Evolutionary conservation across 1,284 basidiomycete genomes (phyloP), one percentile per base, ranked within the genome.

Genomic region (Pyrrhoderma lamaoense): DNA sequence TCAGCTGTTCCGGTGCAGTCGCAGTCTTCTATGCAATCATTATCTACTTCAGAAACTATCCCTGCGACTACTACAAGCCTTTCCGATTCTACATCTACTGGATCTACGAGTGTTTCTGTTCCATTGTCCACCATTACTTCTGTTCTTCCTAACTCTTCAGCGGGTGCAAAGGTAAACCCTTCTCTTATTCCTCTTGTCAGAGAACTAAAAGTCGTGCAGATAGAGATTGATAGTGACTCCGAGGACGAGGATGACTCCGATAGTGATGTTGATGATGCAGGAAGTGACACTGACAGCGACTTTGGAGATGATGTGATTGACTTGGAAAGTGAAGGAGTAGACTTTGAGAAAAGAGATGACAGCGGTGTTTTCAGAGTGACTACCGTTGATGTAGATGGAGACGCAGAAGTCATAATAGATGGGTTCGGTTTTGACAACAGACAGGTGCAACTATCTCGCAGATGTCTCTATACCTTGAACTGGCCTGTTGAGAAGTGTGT

Each of bases 401-500:
- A 64, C 4, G 62, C 63, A 2, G 66, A 63, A 42, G 74, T 80
- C 36, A 66, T 64, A n/a, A 63, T 82, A 27, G 64, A 65, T 42
- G 76, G 76, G 1, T 55, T 68, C 38, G 69, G 67, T 11, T 64
- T 62, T 53, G 52, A 66, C 18, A 61, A 71, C 25, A 56, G 64
- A 34, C 60, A 61, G 11, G 65, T 69, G 18, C 62, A 65, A 11
- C 61, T 84, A 38, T 64, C 70, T 47, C 59, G 61, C 25, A 70
- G 59, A 34, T 87, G 85, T 59, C 64, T 84, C 48, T 68, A 70
- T 64, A 69, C 79, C 25, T 65, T 87, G 52, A 81, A 80, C 62
- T 87, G 79, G 76, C 85, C 85, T 3, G 70, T 79, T 36, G 72
- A 74, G 45, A 65, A 71, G 83, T 86, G 65, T 60, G 79, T 67